Evolutionary conservation across 2,329 filamentous ascomycete genomes (phyloP).

Genomic region (Thielaviopsis euricoi): DNA sequence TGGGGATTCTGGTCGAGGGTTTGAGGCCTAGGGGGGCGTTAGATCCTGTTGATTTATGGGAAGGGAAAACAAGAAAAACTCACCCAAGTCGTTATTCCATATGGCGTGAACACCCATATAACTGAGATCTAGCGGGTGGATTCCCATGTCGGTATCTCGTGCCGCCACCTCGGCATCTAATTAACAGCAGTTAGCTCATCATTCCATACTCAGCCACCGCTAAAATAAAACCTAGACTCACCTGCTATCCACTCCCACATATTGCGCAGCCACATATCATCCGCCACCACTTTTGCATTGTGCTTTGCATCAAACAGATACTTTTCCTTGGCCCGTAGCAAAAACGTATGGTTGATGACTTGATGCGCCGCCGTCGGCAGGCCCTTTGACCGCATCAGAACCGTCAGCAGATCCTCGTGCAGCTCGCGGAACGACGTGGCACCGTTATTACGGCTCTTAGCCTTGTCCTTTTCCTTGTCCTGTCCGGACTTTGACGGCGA

Average conservation of each 20-base stretch:
- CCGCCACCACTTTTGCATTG: slow-evolving; percentile 51
- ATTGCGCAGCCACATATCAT: slow-evolving; percentile 60
- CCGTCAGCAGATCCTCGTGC: slow-evolving; percentile 37
- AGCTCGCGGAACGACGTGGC: slow-evolving; percentile 35
- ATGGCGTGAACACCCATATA: slow-evolving; percentile 59
- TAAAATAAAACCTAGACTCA: slow-evolving; percentile 22
- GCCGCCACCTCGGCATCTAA: slow-evolving; percentile 47
- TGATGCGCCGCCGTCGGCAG: slow-evolving; percentile 35
- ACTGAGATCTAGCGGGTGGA: slow-evolving; percentile 51
- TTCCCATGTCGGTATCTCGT: slow-evolving; percentile 52
- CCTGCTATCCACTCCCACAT: slow-evolving; percentile 64
- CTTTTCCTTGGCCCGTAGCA: slow-evolving; percentile 42
- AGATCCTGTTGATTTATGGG: not conserved
- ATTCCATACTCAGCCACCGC: not conserved
- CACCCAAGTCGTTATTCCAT: slow-evolving; percentile 54
- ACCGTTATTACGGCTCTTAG: slow-evolving; percentile 13
- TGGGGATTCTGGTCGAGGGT: slow-evolving; percentile 29
- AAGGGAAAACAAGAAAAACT: slow-evolving; percentile 13
- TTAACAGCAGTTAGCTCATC: slow-evolving; percentile 5
- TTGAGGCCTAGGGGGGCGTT: slow-evolving; percentile 27
- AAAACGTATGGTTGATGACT: slow-evolving; percentile 39
- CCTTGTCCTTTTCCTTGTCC: slow-evolving; percentile 9
- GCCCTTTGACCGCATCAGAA: slow-evolving; percentile 27
- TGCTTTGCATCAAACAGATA: slow-evolving; percentile 47
- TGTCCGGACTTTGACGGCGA: not conserved